Percentiles rank a stretch among this genome's conserved stretches.
These are phyloP conservation scores for Fusarium tuaranense DNA, from an alignment of 2,329 filamentous ascomycete species.

Conservation along the genomic window DNA sequence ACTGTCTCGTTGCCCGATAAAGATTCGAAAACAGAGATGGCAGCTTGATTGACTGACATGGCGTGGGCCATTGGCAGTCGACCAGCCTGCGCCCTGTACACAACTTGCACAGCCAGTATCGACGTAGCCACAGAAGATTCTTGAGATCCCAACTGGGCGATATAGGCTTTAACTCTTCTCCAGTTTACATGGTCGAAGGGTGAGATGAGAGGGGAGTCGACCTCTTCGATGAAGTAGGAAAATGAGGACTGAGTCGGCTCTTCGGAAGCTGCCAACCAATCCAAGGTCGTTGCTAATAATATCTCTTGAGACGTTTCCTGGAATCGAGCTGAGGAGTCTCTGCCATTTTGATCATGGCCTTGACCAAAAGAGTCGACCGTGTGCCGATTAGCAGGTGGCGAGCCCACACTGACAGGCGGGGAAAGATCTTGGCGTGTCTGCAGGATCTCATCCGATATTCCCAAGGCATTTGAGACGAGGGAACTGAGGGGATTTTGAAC, in stretches of 20 bases:
- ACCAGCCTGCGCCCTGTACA: conserved; percentile 13
- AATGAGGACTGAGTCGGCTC: conserved; percentile 4
- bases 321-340: not conserved
- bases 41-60: conserved; percentile 2
- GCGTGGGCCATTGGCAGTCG: conserved; percentile 11
- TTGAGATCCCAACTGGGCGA: not conserved
- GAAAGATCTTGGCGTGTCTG: not conserved
- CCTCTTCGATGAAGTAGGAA: conserved; percentile 8
- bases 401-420: not conserved
- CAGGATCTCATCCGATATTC: not conserved
- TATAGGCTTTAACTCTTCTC: conserved; percentile 7
- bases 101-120: not conserved
- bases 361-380: not conserved
- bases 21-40: conserved; percentile 8
- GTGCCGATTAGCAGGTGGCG: not conserved
- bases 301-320: not conserved
- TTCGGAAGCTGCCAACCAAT: conserved; percentile 3
- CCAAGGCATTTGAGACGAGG: not conserved
- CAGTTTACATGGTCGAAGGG: conserved; percentile 16
- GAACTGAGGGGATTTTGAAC: not conserved
- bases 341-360: not conserved
- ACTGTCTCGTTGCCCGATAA: conserved; percentile 1
- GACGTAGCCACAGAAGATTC: not conserved
- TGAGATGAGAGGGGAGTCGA: conserved; percentile 15
- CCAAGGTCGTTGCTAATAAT: not conserved